Conservation (phyloP, 2,329 filamentous ascomycete genomes). For the Microascus cirrosus region DNA sequence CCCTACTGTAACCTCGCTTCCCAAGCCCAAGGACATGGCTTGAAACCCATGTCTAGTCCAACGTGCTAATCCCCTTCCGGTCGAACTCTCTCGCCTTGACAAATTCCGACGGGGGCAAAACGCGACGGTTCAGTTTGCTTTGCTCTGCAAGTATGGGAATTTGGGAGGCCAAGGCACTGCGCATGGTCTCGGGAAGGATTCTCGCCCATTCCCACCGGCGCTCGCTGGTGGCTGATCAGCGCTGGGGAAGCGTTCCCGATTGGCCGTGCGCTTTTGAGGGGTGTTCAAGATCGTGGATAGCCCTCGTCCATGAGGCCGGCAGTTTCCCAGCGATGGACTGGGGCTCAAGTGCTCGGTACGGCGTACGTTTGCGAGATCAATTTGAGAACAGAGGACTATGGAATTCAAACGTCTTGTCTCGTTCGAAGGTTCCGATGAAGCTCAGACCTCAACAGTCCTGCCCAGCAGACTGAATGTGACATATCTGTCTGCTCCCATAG, state of each 20-base stretch:
- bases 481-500: background rate
- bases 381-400: background rate
- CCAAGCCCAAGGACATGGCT: constrained; percentile 5
- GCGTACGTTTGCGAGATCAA: background rate
- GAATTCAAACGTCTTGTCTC: background rate
- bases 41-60: background rate
- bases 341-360: background rate
- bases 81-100: background rate
- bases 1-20: background rate
- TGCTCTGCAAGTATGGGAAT: background rate
- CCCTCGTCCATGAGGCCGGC: background rate
- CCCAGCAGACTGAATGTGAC: background rate
- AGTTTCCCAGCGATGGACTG: background rate
- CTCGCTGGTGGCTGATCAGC: background rate
- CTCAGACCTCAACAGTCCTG: background rate
- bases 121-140: background rate
- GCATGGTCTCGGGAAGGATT: too few species aligned
- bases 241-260: background rate
- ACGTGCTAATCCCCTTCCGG: background rate
- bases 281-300: background rate
- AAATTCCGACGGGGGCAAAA: background rate
- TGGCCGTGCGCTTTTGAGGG: background rate
- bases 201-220: background rate
- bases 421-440: background rate
- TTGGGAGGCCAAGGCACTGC: background rate